Evolutionary conservation across 345 rosid genomes (phyloP), one percentile per base, ranked within the genome.

Genomic region (Lepidium aucheri): DNA sequence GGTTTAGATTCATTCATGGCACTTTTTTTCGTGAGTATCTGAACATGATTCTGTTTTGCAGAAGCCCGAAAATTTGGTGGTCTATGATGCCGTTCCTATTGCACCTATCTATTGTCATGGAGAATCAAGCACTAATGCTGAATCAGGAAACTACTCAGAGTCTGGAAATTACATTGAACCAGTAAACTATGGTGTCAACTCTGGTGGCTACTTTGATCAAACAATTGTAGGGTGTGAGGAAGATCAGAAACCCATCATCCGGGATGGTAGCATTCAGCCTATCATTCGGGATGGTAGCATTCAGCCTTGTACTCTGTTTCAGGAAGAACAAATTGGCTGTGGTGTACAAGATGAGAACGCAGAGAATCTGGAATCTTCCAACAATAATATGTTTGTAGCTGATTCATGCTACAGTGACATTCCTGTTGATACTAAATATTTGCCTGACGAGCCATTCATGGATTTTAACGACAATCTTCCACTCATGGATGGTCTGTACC

Each of bases 51-150:
- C 38, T n/a, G 9, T 64, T 64, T 52, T 38, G 51, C 85, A 88
- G 97, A 80, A 69, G 67, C 70, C 77, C 32, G 83, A 76, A n/a
- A 50, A 52, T 49, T 51, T 61, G 24, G 79, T 53, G 51, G 65
- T 78, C 28, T 70, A 77, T 64, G 96, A 65, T 76, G 77, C 85
- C 54, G 66, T 76, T 69, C 50, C 75, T 7, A 35, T 60, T 67
- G 72, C 75, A 8, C 61, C 70, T 42, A 84, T 73, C 70, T 79
- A 74, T 72, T 71, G 65, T 67, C 71, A 75, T 68, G 97, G 86
- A 13, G 96, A 82, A 41, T 61, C 95, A 35, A 85, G 88, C 79
- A 83, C 79, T 70, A 68, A 77, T 32, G 74, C 60, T 20, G 91
- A 66, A 40, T 65, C 76, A 65, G 76, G 71, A 41, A 71, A 76